Conservation (phyloP, 106 monocot species). For the Hemerocallis citrina region DNA sequence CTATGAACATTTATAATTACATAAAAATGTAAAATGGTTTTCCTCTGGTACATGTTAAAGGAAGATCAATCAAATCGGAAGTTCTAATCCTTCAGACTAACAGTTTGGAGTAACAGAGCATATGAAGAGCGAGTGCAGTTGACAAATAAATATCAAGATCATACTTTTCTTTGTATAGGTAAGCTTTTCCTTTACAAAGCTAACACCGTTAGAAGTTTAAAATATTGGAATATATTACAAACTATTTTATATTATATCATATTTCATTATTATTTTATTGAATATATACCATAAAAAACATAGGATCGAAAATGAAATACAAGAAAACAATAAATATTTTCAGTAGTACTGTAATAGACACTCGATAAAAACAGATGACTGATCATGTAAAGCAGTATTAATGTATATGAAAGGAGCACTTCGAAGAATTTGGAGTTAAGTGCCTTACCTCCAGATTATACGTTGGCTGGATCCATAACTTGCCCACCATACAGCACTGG, state of each 20-base stretch:
- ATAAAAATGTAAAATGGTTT: background rate
- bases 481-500: conserved; percentile 99
- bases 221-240: too few relatives aligned
- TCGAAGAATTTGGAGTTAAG: background rate
- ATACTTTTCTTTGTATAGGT: background rate
- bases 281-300: too few relatives aligned
- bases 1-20: background rate
- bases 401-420: background rate
- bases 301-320: background rate
- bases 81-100: background rate
- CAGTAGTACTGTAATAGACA: background rate
- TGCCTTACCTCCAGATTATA: conserved; percentile 76
- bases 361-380: background rate
- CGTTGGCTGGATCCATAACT: conserved; percentile 97
- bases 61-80: background rate
- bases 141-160: background rate
- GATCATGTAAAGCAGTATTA: background rate
- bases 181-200: background rate
- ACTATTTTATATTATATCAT: too few relatives aligned
- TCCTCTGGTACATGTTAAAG: background rate
- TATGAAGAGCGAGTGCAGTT: background rate
- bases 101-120: background rate
- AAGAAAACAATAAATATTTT: too few relatives aligned
- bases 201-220: background rate
- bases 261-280: too few relatives aligned